Evolutionary conservation across 352 stramenopile species (phyloP), one percentile per base, ranked within the genome.

Genomic region (Pythium volutum): DNA sequence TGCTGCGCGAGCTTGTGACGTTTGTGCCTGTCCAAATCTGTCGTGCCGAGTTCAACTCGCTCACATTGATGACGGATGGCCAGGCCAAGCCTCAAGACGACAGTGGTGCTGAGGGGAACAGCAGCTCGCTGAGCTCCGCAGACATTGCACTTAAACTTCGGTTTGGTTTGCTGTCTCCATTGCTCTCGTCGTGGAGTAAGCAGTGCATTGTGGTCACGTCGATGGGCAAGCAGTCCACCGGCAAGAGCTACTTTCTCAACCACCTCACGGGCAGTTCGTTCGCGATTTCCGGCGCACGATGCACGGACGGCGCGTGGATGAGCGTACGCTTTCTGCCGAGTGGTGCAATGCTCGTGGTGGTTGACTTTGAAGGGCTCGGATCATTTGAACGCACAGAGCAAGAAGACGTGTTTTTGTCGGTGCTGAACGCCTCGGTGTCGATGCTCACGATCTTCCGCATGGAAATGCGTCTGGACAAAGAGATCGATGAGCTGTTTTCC

Each of bases 221-320:
- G 1, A 87, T 87, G 77, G 77, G 77, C 3, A 87, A 89, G 31
- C 83, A 92, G 45, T 92, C 83, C 2, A 92, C 83, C 2, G 83
- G 83, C 4, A 90, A 92, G 47, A 89, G 79, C 46, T 93, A 91
- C 48, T 91, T 88, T 23, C 46, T 93, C 0, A 93, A 93, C 34
- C 83, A 90, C 50, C 58, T 91, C 61, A 91, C 78, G 0, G 79
- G 80, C 18, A 87, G 75, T 2, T 91, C 82, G 20, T 92, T 89
- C 68, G 81, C 81, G 6, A 90, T 87, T 47, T 69, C 81, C 47
- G 81, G 78, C 18, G 73, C 74, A 12, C 73, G 78, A 14, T 88
- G 81, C 51, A 88, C 78, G 0, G 76, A 90, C 66, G 81, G 81
- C 3, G 78, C 78, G 2, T 90, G 81, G 78, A 86, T 90, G 76